Conservation (phyloP, 768 basidiomycete species). For the Lactifluus piperatus region DNA sequence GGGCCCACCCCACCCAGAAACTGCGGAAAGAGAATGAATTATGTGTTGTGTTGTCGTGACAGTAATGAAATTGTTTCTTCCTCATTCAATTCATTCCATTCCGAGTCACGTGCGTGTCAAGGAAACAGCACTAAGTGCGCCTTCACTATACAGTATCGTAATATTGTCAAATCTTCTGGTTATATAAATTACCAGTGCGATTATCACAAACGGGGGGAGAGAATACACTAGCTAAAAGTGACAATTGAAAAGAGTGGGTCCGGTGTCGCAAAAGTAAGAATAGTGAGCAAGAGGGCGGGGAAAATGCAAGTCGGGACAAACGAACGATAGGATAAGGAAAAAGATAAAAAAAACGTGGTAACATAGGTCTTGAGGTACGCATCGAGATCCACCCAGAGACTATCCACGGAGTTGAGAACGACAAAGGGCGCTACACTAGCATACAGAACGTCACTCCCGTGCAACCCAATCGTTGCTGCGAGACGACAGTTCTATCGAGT, state of each 20-base stretch:
- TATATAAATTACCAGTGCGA: conserved; percentile 6
- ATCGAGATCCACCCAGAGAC: conserved; percentile 8
- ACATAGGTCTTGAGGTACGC: conserved; percentile 4
- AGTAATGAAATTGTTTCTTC: too few species aligned
- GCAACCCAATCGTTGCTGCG: conserved; percentile 83
- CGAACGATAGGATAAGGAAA: background rate
- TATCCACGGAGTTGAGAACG: background rate
- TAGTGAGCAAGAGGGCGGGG: background rate
- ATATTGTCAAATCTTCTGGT: background rate
- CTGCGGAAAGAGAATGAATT: too few species aligned
- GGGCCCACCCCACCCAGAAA: too few species aligned
- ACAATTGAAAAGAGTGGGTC: too few species aligned
- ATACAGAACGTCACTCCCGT: conserved; percentile 38
- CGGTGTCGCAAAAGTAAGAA: background rate
- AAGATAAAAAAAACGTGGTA: background rate
- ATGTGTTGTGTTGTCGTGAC: too few species aligned
- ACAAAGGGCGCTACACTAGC: background rate
- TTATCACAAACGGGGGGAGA: background rate
- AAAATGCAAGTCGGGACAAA: background rate
- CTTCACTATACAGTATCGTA: too few species aligned
- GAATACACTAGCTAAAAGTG: background rate
- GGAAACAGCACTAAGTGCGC: too few species aligned
- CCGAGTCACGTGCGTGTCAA: too few species aligned
- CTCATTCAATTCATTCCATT: too few species aligned
- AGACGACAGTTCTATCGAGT: conserved; percentile 78